Base-by-base conservation (phyloP, 208 protist genomes). In the Naegleria lovaniensis region DNA sequence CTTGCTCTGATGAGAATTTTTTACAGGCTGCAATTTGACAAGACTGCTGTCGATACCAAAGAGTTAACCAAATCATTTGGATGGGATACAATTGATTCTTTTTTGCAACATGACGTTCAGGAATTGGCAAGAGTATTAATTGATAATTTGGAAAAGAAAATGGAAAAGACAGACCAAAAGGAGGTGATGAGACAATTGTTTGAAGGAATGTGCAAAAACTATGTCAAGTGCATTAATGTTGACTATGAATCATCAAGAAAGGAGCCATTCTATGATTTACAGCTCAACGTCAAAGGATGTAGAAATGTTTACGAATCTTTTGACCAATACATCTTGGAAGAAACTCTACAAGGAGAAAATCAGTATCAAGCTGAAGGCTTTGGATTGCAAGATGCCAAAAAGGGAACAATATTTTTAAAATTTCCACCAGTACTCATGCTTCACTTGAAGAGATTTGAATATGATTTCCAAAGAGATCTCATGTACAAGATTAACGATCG, bases 61-160 rank as follows among this genome's bases (percentile, higher is more conserved):
- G 93, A 94, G 43, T 93, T 98, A 79, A 98, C 97, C 15, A 90
- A 93, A 58, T 94, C 96, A 58, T 98, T 98, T 93, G 97, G 96
- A 25, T 98, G 97, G 97, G 91, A 92, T 0, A 93, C 93, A 2
- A 91, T 96, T 2, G 94, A 95, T 76, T 95, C 95, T 90, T 98
- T 98, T 90, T 92, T 95, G 51, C 97, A 98, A 92, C 97, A 98
- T 92, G 97, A 97, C 92, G 96, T 97, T 84, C 96, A 97, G 91
- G 96, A 98, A 92, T 95, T 97, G 93, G 94, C 93, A 0, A 95
- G 95, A 48, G 92, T 97, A n/a, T 92, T 98, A 58, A 93, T 95
- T 85, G 95, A 97, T 88, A 95, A 96, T 79, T 91, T 97, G 89
- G 95, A 97, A 93, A 94, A 97, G 92, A 94, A 94, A 88, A 97